Percentiles rank a stretch among this genome's conserved stretches.
These are phyloP conservation scores for Pharnaceum exiguum DNA, from an alignment of 148 eudicot genomes.

Conservation along the genomic window DNA sequence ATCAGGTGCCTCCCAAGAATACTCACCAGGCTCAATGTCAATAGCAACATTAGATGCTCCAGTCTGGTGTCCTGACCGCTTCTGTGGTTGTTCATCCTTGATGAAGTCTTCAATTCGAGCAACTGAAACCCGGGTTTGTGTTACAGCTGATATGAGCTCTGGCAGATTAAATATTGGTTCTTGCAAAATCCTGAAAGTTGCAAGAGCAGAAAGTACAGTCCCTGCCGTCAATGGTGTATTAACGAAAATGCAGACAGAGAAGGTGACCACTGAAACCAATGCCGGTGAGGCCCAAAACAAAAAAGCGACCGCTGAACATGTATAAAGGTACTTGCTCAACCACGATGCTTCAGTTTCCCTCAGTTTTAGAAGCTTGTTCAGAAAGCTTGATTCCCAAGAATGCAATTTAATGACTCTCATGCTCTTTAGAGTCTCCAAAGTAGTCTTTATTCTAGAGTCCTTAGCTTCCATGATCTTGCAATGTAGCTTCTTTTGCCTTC, in stretches of 20 bases:
- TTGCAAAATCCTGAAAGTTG: conserved; percentile 84
- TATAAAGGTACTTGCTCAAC: conserved; percentile 73
- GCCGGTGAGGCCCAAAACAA: conserved; percentile 95
- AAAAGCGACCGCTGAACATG: conserved; percentile 75
- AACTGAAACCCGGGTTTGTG: conserved; percentile 79
- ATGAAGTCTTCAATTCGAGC: conserved; percentile 59
- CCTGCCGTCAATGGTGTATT: conserved; percentile 71
- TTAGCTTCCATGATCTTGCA: conserved; percentile 81
- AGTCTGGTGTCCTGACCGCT: conserved; percentile 19
- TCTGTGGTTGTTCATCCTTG: conserved; percentile 44
- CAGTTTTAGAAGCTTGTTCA: conserved; percentile 46
- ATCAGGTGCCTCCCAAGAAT: conserved; percentile 55
- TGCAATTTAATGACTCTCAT: conserved; percentile 87
- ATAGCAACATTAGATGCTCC: conserved; percentile 32
- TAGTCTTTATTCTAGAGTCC: conserved; percentile 77
- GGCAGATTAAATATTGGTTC: conserved; percentile 90
- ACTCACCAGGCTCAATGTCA: conserved; percentile 65
- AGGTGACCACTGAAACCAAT: conserved; percentile 74
- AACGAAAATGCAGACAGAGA: conserved; percentile 65
- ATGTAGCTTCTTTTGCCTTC: conserved; percentile 62
- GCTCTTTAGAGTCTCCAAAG: conserved; percentile 73
- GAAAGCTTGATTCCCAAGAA: conserved; percentile 73
- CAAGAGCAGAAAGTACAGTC: conserved; percentile 82
- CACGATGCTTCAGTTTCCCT: conserved; percentile 64
- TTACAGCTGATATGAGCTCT: conserved; percentile 70